These are phyloP conservation scores for Aristolochia contorta DNA, from an alignment of 164 flowering plant species.

Conservation along the genomic window DNA sequence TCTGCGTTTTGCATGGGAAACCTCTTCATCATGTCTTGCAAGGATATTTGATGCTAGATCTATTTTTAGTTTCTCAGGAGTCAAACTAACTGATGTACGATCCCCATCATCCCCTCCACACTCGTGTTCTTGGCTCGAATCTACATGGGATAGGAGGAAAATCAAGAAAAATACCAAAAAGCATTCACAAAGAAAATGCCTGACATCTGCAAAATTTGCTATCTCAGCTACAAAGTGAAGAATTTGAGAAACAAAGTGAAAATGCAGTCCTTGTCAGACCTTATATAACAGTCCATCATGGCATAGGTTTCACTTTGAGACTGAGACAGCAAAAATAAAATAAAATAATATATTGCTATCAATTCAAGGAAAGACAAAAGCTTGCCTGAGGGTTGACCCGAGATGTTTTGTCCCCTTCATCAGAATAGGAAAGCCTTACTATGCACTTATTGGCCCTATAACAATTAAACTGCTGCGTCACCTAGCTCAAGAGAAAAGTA, in stretches of 20 bases:
- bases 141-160: constrained; percentile 33
- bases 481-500: too few species aligned
- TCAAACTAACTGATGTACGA: constrained; percentile 16
- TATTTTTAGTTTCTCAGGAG: constrained; percentile 15
- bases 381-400: too few species aligned
- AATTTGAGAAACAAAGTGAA: neutral
- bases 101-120: constrained; percentile 17
- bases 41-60: constrained; percentile 8
- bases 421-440: too few species aligned
- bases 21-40: constrained; percentile 9
- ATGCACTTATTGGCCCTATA: too few species aligned
- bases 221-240: neutral
- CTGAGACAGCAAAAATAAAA: too few species aligned
- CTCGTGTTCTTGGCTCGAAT: constrained; percentile 23
- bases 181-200: constrained; percentile 8
- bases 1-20: too few species aligned
- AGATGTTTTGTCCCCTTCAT: too few species aligned
- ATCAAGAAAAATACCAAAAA: constrained; percentile 10
- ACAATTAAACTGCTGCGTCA: too few species aligned
- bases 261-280: neutral
- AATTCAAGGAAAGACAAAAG: too few species aligned
- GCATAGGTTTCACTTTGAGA: too few species aligned
- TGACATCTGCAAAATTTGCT: neutral
- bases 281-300: neutral
- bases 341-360: too few species aligned